These are phyloP conservation scores for Colletotrichum sp. DNA, from an alignment of 2,329 filamentous ascomycete genomes.

Conservation along the genomic window DNA sequence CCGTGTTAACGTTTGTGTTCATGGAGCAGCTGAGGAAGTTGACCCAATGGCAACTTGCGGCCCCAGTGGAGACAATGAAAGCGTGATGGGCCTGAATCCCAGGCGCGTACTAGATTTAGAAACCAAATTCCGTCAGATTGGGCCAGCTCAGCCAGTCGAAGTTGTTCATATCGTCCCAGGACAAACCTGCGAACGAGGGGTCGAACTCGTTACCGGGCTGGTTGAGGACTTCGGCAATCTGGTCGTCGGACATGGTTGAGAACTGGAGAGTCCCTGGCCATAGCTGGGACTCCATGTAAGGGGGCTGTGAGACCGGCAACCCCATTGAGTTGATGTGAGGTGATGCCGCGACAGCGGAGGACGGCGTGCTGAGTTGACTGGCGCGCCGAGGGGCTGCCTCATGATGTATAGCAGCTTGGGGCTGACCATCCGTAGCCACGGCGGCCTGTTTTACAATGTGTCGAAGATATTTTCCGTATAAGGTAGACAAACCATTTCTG, in stretches of 20 bases:
- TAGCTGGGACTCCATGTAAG: slow-evolving; percentile 32
- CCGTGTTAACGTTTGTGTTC: slow-evolving; percentile 50
- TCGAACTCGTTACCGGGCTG: slow-evolving; percentile 66
- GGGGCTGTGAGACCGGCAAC: slow-evolving; percentile 25
- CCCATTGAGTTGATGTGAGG: slow-evolving; percentile 16
- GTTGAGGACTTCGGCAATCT: slow-evolving; percentile 70
- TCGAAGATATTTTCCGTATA: slow-evolving; percentile 52
- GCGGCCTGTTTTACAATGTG: slow-evolving; percentile 46
- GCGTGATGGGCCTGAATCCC: not conserved
- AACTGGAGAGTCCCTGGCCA: slow-evolving; percentile 64
- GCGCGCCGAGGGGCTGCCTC: not conserved
- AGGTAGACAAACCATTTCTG: slow-evolving; percentile 66
- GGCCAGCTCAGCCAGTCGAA: slow-evolving; percentile 63
- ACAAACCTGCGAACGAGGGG: slow-evolving; percentile 57
- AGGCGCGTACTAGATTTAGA: not conserved
- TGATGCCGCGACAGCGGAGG: not conserved
- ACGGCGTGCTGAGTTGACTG: slow-evolving; percentile 7
- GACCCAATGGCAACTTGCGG: slow-evolving; percentile 20
- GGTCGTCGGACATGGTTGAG: slow-evolving; percentile 72
- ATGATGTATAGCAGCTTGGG: not conserved
- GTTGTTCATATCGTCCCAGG: slow-evolving; percentile 63
- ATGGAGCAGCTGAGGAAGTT: slow-evolving; percentile 48
- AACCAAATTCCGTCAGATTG: slow-evolving; percentile 44
- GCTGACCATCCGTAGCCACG: slow-evolving; percentile 17
- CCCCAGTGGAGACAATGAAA: slow-evolving; percentile 12